Base-by-base conservation (phyloP, 2,329 filamentous ascomycete species). In the Chrysosporium queenslandicum region DNA sequence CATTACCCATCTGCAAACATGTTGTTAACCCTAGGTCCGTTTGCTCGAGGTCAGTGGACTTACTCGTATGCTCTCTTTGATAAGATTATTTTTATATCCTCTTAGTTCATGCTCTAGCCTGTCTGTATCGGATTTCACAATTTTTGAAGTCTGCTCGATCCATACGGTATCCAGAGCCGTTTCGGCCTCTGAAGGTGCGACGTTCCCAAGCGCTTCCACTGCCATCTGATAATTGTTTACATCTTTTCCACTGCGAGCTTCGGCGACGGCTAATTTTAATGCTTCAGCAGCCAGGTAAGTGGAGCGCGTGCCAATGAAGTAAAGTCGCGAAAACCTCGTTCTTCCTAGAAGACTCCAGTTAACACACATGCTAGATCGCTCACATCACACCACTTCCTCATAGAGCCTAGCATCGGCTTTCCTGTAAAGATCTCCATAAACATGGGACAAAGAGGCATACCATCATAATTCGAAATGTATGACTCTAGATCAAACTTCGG, bases 51-150 rank as follows among this genome's bases (percentile, higher is more conserved):
- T n/a, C n/a, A n/a, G 23, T 14, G 50, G 37, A 63, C 78, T 53
- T 75, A 94, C 89, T 60, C 90, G 74, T 62, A 97, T 95, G 71
- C 89, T 96, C 71, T 98, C 92, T 66, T 96, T 95, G 61, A 98
- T 89, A 40, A 97, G 72, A 62, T 97, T 98, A 65, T 96, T 95
- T 71, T 92, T 95, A 69, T 97, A 97, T 1, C 84, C 85, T 67
- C 89, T 90, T 18, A 98, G 75, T 68, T 97, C 88, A 14, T 78
- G 74, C 64, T 96, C 88, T 52, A 97, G 74, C n/a, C 85, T 80
- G 52, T 81, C 75, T 0, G 83, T 83, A 67, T 94, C 85, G 1
- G 73, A 71, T 59, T 80, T 79, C 61, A 90, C 87, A 48, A 77
- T 72, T 56, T 79, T 80, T 20, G 82, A 79, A 34, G 78, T 84